Evolutionary conservation across 352 stramenopile genomes (phyloP).

Genomic region (Phytopythium litorale): DNA sequence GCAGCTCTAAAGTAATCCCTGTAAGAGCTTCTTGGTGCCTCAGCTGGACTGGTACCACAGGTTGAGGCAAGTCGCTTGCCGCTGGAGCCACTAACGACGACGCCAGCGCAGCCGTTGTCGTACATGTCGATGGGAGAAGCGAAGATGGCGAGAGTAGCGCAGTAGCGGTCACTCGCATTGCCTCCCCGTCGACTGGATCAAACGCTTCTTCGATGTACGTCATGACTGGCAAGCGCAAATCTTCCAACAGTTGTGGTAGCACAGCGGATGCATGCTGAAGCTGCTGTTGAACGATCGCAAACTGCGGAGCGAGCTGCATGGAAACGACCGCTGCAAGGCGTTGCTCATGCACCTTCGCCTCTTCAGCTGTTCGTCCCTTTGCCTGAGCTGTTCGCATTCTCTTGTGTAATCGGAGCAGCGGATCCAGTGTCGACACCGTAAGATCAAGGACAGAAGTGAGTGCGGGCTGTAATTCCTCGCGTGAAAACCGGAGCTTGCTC

Average conservation of each 20-base stretch:
- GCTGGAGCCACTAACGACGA: not conserved
- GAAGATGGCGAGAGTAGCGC: not conserved
- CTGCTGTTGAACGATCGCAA: constrained; percentile 14
- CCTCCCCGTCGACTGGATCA: not conserved
- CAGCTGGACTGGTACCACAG: not conserved
- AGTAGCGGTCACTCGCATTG: not conserved
- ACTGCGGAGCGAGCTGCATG: constrained; percentile 10
- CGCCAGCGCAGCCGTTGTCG: not conserved
- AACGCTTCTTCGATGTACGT: constrained; percentile 4
- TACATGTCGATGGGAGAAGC: not conserved
- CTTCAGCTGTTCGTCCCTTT: constrained; percentile 52
- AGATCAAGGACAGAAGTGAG: not conserved
- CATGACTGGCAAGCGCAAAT: not conserved
- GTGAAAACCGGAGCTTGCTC: not conserved
- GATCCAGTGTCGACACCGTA: constrained; percentile 25
- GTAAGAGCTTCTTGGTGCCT: not conserved
- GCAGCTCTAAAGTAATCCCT: not conserved
- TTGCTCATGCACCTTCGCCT: constrained; percentile 68
- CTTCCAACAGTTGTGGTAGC: not conserved
- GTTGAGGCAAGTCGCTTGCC: not conserved
- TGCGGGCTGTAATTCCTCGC: not conserved
- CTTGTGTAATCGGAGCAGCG: constrained; percentile 45
- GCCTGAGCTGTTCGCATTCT: constrained; percentile 37
- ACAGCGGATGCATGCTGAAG: constrained; percentile 4
- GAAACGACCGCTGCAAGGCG: constrained; percentile 30